phyloP scores from a whole-genome alignment of 192 early-diverging fungal species.

The Podila verticillata region DNA sequence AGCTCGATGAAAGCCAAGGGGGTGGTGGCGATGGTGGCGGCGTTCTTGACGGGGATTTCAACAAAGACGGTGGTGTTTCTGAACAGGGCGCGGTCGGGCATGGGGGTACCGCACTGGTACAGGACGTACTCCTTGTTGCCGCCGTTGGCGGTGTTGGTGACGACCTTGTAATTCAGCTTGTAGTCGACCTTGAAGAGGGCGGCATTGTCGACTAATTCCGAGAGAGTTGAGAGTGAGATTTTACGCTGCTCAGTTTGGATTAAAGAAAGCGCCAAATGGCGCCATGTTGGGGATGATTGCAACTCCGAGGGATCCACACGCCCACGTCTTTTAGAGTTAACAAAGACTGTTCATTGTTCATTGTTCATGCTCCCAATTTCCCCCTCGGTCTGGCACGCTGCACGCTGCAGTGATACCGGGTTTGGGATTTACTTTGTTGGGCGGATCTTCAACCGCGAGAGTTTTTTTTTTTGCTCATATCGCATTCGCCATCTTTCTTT shows the following conservation, averaged over 20 bases:
- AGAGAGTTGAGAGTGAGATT: neutral
- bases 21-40: slow-evolving; percentile 53
- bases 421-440: no score
- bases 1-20: slow-evolving; percentile 59
- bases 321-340: no score
- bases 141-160: slow-evolving; percentile 57
- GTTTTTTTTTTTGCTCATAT: no score
- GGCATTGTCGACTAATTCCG: slow-evolving; percentile 54
- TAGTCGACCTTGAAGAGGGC: slow-evolving; percentile 69
- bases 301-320: no score
- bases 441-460: no score
- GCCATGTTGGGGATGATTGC: no score
- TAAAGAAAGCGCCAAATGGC: no score
- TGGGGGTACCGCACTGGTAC: slow-evolving; percentile 75
- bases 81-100: slow-evolving; percentile 49
- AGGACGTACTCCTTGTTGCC: slow-evolving; percentile 67
- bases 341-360: no score
- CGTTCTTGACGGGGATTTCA: slow-evolving; percentile 54
- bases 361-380: no score
- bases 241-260: neutral
- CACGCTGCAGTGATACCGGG: no score
- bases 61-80: slow-evolving; percentile 57
- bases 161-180: slow-evolving; percentile 70
- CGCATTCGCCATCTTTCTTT: no score
- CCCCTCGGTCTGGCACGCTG: no score